Base-by-base conservation (phyloP, 768 basidiomycete species). In the Terana coerulea region DNA sequence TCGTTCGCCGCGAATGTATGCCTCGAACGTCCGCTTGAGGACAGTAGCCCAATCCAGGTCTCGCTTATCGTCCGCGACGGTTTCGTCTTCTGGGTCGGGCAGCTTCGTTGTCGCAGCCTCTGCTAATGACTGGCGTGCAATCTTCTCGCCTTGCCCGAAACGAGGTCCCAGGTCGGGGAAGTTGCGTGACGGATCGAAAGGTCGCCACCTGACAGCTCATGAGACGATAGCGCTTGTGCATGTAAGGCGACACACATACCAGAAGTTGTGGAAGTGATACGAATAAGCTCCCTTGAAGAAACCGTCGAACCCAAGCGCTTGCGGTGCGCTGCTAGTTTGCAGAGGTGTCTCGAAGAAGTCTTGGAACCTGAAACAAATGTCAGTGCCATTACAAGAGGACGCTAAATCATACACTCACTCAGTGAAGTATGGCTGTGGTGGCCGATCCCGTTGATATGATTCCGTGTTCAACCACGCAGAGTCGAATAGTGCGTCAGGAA, bases 401-500 rank as follows among this genome's bases (percentile, higher is more conserved):
- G 22, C 49, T 12, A 36, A 19, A 51, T 54, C 28, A 21, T 24
- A 42, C 22, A 64, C 75, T 60, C 14, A 55, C 54, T 45, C 54
- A 7, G 82, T 86, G 69, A 99, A 93, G 69, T 87, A 94, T 17
- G 95, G 95, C 67, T 95, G 93, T 51, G 95, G 88, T 2, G 97
- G 95, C 40, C 95, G 78, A 54, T 93, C 89, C 41, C 90, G 77
- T 67, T 98, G 95, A 67, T 87, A 95, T 46, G 81, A 78, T 67
- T 98, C 95, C 15, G 90, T 91, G 64, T 91, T 95, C 41, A 98
- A 73, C 95, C 95, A 98, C 2, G 97, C 95, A 10, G 95, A 85
- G 67, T 98, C 95, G 57, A 98, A 98, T 51, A 99, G 70, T 7
- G 95, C 95, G 64, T 98, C 97, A 0, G 97, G 95, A 15, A 99